Evolutionary conservation across 371 early-diverging fungal genomes (phyloP), one percentile per base, ranked within the genome.

Genomic region (Nematocida homosporus): DNA sequence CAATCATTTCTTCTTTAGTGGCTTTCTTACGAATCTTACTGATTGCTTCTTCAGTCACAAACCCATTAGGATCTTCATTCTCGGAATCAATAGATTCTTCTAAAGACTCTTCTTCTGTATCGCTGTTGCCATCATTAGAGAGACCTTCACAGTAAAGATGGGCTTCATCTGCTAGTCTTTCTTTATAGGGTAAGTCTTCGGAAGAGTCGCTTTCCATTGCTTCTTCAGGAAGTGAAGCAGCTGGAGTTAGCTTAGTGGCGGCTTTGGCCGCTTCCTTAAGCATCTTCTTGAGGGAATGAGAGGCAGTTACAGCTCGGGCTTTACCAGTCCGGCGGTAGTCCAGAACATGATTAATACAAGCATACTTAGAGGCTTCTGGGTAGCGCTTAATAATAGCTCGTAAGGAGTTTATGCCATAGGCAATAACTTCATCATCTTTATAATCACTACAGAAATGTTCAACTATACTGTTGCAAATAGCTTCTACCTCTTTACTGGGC

Each of bases 401-500:
- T 5, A 81, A 41, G 40, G 78, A 65, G 59, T 79, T 79, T 23
- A 81, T 20, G 34, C 81, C 81, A 56, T 81, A 81, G 23, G 67
- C 78, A 47, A 81, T 69, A 35, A 77, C 59, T 25, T 81, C 81
- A 50, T 81, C 81, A 30, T 81, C 81, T 42, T 69, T 77, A 66
- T 60, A 66, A 57, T 78, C 77, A 54, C 56, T 53, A 65, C 81
- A 81, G 56, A 81, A 79, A 35, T 55, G 65, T 20, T 79, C 64
- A 8, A 53, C 52, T 5, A 80, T 68, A 32, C 68, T 34, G 18
- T 77, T 69, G 44, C 75, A 72, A 16, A 72, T 51, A n/a, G 75
- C 75, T 32, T 72, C 61, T 59, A 72, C 57, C 35, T 72, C 75
- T 38, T 48, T 60, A 3, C 20, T 35, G 13, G 37, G 37, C 42